These are phyloP conservation scores for Anthracocystis walkeri DNA, from an alignment of 1,284 basidiomycete species.

Conservation along the genomic window DNA sequence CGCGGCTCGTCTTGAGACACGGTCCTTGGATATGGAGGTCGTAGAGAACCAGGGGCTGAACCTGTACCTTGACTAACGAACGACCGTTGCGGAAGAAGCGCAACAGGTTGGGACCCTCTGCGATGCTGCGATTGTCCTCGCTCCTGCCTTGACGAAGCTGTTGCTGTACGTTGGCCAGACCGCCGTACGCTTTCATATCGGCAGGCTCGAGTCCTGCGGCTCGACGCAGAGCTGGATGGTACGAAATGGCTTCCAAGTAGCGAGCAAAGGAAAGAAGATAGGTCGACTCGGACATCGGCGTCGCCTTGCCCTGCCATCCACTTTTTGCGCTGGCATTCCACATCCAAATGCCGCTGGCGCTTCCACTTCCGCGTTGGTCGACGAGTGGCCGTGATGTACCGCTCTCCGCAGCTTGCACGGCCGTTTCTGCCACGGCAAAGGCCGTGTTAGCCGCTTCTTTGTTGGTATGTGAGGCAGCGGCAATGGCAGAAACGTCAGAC, in stretches of 20 bases:
- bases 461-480: constrained; percentile 47
- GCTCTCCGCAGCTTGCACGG: constrained; percentile 50
- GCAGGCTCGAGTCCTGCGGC: constrained; percentile 42
- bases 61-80: constrained; percentile 56
- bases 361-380: constrained; percentile 30
- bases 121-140: constrained; percentile 46
- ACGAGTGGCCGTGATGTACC: constrained; percentile 31
- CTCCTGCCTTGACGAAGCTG: constrained; percentile 43
- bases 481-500: constrained; percentile 52
- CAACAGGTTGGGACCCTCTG: constrained; percentile 40
- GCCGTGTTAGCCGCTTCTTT: constrained; percentile 53
- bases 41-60: constrained; percentile 51
- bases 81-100: constrained; percentile 55
- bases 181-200: constrained; percentile 33
- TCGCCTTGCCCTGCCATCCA: constrained; percentile 47
- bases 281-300: constrained; percentile 56
- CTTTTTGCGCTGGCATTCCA: constrained; percentile 54
- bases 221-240: constrained; percentile 52
- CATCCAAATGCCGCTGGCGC: constrained; percentile 53
- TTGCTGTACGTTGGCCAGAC: constrained; percentile 38
- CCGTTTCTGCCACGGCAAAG: constrained; percentile 55
- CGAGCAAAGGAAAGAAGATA: constrained; percentile 61
- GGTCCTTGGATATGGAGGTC: constrained; percentile 59
- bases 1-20: constrained; percentile 35
- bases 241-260: constrained; percentile 60